Conservation (phyloP, 495 filamentous ascomycete species). For the Parmelia sp. region DNA sequence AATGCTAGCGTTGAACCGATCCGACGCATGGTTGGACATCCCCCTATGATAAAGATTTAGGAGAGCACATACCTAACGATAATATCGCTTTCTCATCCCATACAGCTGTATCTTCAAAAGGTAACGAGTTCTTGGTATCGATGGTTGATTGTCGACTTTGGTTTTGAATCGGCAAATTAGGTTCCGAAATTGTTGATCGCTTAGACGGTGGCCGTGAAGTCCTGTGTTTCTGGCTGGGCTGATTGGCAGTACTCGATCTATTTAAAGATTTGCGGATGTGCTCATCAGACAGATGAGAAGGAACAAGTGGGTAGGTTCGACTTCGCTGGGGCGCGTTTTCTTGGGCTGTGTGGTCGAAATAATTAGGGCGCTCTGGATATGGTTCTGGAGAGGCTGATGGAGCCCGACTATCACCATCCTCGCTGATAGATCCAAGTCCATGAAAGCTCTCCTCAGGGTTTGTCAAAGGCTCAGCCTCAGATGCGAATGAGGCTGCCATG, state of each 20-base stretch:
- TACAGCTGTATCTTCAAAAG: slow-evolving; percentile 17
- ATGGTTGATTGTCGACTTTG: slow-evolving; percentile 9
- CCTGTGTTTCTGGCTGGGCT: background rate
- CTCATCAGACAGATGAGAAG: background rate
- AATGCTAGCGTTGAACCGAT: too few species aligned
- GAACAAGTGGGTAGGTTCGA: background rate
- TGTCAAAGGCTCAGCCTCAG: background rate
- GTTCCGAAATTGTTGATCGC: too few species aligned
- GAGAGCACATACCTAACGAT: slow-evolving; percentile 14
- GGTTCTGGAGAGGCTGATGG: background rate
- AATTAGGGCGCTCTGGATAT: too few species aligned
- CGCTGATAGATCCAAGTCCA: background rate
- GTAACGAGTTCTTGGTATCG: slow-evolving; percentile 14
- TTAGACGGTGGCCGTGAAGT: too few species aligned
- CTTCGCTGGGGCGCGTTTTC: background rate
- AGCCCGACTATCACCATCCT: background rate
- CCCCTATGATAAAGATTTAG: too few species aligned
- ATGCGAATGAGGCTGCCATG: background rate
- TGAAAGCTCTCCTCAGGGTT: background rate
- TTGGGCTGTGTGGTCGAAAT: background rate
- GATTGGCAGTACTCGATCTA: background rate
- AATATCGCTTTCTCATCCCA: slow-evolving; percentile 25
- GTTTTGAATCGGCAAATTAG: too few species aligned
- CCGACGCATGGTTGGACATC: too few species aligned
- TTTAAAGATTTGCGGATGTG: background rate